A percentile compares a stretch with the other conserved stretches of the same genome.
Evolutionary conservation across 2,329 filamentous ascomycete species (phyloP).

Genomic region (Penicillium sclerotigenum): DNA sequence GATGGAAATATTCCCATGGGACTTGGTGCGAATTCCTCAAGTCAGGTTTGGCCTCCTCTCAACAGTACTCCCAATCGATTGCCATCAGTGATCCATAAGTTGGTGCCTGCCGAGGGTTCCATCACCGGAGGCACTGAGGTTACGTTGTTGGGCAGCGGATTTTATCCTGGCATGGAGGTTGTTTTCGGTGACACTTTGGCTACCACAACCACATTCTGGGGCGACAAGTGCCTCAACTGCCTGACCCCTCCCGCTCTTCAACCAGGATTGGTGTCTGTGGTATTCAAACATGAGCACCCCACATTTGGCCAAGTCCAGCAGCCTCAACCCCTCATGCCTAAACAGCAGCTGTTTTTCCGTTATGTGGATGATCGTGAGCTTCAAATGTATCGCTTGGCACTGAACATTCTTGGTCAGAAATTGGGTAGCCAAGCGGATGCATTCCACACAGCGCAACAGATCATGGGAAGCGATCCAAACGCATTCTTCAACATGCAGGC

Average conservation of each 20-base stretch:
- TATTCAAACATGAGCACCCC: conserved; percentile 58
- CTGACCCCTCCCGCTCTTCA: conserved; percentile 68
- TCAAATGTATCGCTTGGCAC: conserved; percentile 46
- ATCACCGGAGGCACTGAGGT: conserved; percentile 83
- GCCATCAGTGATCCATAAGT: conserved; percentile 69
- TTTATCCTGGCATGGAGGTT: conserved; percentile 75
- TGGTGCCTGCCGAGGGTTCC: conserved; percentile 79
- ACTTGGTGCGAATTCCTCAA: conserved; percentile 46
- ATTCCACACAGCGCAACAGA: conserved; percentile 48
- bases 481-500: conserved; percentile 49
- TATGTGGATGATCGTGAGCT: conserved; percentile 57
- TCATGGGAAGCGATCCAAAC: conserved; percentile 46
- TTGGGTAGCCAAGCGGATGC: conserved; percentile 47
- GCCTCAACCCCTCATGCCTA: conserved; percentile 44
- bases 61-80: conserved; percentile 51
- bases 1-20: conserved; percentile 31
- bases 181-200: conserved; percentile 73
- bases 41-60: conserved; percentile 53
- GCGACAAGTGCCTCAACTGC: conserved; percentile 74
- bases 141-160: conserved; percentile 75
- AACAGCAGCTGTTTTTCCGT: conserved; percentile 60
- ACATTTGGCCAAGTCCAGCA: conserved; percentile 48
- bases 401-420: conserved; percentile 47
- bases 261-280: conserved; percentile 67
- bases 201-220: conserved; percentile 76